These are phyloP conservation scores for Hibiscus trionum DNA, from an alignment of 345 rosid genomes.

Conservation along the genomic window DNA sequence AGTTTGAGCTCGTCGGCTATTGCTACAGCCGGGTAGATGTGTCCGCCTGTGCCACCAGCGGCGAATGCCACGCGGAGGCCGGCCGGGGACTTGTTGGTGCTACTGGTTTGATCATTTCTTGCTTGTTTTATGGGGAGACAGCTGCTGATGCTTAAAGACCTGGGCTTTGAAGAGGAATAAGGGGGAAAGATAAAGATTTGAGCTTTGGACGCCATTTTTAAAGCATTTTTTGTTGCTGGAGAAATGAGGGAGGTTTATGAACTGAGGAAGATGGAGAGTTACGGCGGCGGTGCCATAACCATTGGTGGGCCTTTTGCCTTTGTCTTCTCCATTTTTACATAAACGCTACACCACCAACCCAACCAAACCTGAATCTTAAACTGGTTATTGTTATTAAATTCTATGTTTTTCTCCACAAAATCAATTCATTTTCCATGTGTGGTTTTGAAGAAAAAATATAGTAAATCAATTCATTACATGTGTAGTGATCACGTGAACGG, in stretches of 20 bases:
- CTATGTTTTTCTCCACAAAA: too few species aligned
- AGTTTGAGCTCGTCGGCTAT: conserved; percentile 73
- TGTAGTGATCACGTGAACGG: too few species aligned
- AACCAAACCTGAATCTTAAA: too few species aligned
- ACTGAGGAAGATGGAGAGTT: background rate
- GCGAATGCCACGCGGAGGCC: conserved; percentile 50
- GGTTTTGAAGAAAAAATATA: too few species aligned
- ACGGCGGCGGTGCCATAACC: background rate
- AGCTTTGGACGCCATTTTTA: conserved; percentile 26
- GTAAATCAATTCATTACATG: too few species aligned
- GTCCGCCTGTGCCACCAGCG: conserved; percentile 84
- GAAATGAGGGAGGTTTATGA: background rate
- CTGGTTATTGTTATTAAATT: too few species aligned
- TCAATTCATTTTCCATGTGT: too few species aligned
- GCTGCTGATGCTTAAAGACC: conserved; percentile 15
- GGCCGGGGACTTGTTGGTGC: background rate
- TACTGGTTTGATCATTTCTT: conserved; percentile 10
- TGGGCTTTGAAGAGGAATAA: conserved; percentile 17
- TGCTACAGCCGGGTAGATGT: conserved; percentile 66
- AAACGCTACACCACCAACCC: background rate
- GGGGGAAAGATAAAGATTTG: conserved; percentile 8
- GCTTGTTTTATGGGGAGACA: conserved; percentile 30
- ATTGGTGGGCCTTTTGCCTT: background rate
- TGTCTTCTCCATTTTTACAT: background rate
- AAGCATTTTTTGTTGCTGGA: background rate